Percentiles rank a stretch among this genome's conserved stretches.
Conservation (phyloP, 2,329 filamentous ascomycete genomes). For the Parascedosporium putredinis region DNA sequence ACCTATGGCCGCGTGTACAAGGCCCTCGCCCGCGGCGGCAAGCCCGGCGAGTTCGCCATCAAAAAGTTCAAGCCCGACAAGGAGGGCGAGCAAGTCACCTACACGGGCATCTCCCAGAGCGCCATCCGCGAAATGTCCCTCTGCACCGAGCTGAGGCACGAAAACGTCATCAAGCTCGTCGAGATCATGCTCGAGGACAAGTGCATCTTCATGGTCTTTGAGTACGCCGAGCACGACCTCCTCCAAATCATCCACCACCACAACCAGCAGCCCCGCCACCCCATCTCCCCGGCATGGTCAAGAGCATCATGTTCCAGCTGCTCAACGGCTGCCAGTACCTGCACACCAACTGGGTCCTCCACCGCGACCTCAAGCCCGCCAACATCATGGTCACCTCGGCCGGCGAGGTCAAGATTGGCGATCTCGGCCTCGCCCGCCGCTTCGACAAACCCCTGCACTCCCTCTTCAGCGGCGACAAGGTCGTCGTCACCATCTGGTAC, state of each 20-base stretch:
- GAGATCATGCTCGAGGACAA: conserved; percentile 98
- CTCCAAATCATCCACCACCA: conserved; percentile 98
- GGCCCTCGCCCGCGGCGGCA: conserved; percentile 58
- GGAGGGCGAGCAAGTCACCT: conserved; percentile 87
- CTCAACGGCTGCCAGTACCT: conserved; percentile 91
- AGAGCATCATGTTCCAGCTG: conserved; percentile 91
- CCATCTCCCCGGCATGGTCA: conserved; percentile 84
- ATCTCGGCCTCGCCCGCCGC: conserved; percentile 80
- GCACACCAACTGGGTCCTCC: conserved; percentile 92
- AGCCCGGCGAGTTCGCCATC: conserved; percentile 83
- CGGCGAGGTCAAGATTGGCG: conserved; percentile 89
- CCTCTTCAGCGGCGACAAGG: conserved; percentile 89
- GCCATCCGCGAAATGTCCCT: conserved; percentile 96
- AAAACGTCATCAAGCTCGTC: conserved; percentile 80
- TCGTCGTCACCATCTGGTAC: conserved; percentile 99
- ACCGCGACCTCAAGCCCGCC: conserved; percentile 92
- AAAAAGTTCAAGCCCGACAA: conserved; percentile 99
- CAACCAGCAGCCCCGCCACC: conserved; percentile 75
- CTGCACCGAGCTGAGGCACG: conserved; percentile 81
- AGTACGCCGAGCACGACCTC: conserved; percentile 95
- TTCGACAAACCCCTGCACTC: conserved; percentile 92
- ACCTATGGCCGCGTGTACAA: conserved; percentile 99
- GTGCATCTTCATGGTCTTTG: conserved; percentile 99
- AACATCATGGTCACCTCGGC: conserved; percentile 96
- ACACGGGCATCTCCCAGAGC: conserved; percentile 95